Conservation (phyloP, 1,139 yeast species). For the Pichia sp. region DNA sequence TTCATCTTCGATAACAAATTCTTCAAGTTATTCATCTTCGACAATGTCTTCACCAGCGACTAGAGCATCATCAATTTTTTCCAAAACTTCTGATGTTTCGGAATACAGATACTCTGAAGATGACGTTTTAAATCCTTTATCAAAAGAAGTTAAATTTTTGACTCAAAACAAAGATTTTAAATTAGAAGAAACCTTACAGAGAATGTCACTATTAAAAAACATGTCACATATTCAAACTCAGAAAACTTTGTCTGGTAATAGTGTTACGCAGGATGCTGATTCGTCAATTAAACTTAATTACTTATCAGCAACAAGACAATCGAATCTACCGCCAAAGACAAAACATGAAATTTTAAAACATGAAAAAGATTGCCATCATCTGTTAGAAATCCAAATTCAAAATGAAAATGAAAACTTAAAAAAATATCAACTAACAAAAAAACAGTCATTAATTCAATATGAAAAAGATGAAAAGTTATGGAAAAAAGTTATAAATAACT, state of each 20-base stretch:
- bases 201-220: conserved; percentile 28
- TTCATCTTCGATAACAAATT: conserved; percentile 1
- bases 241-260: neutral
- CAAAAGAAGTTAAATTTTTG: conserved; percentile 46
- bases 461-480: conserved; percentile 39
- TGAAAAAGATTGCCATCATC: conserved; percentile 45
- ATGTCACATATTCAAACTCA: conserved; percentile 11
- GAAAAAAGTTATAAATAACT: conserved; percentile 40
- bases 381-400: conserved; percentile 44
- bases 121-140: conserved; percentile 23
- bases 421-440: conserved; percentile 29
- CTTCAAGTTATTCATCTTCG: conserved; percentile 14
- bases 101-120: conserved; percentile 24
- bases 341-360: conserved; percentile 49
- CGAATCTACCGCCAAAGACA: conserved; percentile 63
- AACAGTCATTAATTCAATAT: conserved; percentile 29
- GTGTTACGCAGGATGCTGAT: neutral
- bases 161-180: conserved; percentile 36
- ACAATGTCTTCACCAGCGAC: conserved; percentile 31
- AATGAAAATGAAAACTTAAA: conserved; percentile 35
- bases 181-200: conserved; percentile 36
- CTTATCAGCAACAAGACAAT: conserved; percentile 52
- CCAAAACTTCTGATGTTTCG: conserved; percentile 24
- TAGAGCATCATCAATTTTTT: conserved; percentile 40
- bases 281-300: conserved; percentile 25